Percentiles rank a stretch among this genome's conserved stretches.
phyloP scores from a whole-genome alignment of 2,329 filamentous ascomycete genomes.

The Talaromyces sp. region DNA sequence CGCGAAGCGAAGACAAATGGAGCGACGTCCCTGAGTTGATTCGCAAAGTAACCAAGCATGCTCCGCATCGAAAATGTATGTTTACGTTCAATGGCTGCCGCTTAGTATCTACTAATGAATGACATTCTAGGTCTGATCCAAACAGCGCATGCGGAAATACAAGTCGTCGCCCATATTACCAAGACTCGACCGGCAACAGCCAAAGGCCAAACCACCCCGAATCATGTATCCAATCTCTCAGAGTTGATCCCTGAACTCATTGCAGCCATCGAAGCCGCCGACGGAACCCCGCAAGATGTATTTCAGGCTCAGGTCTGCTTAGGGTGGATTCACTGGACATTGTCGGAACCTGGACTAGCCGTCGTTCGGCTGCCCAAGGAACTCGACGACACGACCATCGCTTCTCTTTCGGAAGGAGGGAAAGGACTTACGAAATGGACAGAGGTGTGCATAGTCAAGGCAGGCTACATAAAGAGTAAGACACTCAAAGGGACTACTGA shows the following conservation, averaged over 20 bases:
- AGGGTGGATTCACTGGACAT: conserved; percentile 78
- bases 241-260: conserved; percentile 41
- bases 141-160: conserved; percentile 66
- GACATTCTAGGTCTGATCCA: conserved; percentile 60
- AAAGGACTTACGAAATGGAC: conserved; percentile 67
- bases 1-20: conserved; percentile 87
- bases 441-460: conserved; percentile 74
- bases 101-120: conserved; percentile 20
- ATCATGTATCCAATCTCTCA: conserved; percentile 40
- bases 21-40: conserved; percentile 79
- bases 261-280: conserved; percentile 58
- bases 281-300: conserved; percentile 51
- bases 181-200: conserved; percentile 31
- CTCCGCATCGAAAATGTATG: conserved; percentile 76
- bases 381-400: conserved; percentile 55
- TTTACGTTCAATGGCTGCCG: conserved; percentile 17
- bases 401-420: conserved; percentile 52
- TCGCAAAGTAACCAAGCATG: conserved; percentile 92
- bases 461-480: conserved; percentile 71
- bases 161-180: conserved; percentile 55
- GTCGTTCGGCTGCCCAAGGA: conserved; percentile 61
- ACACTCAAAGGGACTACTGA: conserved; percentile 6
- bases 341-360: conserved; percentile 65
- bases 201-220: conserved; percentile 21
- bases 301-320: conserved; percentile 79